phyloP scores from a whole-genome alignment of 257 asterid genomes.

The Ballota nigra region DNA sequence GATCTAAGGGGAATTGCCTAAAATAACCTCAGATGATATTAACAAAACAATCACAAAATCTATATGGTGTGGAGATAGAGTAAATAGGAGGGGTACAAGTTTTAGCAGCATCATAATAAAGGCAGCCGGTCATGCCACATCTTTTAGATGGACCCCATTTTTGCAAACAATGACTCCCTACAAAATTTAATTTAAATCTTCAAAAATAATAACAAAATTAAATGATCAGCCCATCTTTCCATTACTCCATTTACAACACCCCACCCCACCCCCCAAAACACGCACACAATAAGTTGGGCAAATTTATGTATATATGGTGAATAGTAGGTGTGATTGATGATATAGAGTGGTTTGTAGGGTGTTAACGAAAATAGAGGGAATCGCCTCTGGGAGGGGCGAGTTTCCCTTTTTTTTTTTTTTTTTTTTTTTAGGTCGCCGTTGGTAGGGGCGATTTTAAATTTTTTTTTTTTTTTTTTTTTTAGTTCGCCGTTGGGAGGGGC shows the following conservation, averaged over 20 bases:
- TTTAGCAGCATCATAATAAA: not conserved
- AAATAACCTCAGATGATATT: not conserved
- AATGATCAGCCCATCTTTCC: conserved; percentile 1
- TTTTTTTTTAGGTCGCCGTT: too few species aligned
- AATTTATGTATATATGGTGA: too few species aligned
- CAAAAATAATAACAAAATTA: not conserved
- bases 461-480: too few species aligned
- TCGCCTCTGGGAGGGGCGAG: too few species aligned
- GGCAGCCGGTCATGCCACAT: conserved; percentile 22
- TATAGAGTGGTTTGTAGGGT: too few species aligned
- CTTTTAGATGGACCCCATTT: conserved; percentile 18
- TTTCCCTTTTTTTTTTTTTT: too few species aligned
- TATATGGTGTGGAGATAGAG: not conserved
- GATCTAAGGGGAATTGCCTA: not conserved
- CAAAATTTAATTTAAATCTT: not conserved
- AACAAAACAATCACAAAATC: not conserved
- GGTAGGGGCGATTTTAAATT: too few species aligned
- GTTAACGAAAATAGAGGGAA: too few species aligned
- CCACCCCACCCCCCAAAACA: not conserved
- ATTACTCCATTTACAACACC: conserved; percentile 8
- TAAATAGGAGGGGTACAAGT: not conserved
- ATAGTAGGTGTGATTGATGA: too few species aligned
- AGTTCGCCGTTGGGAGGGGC: too few species aligned
- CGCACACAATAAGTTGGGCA: conserved; percentile 33
- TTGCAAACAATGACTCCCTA: not conserved